Base-by-base conservation (phyloP, 2,329 filamentous ascomycete species). In the Aspergillus sp. region DNA sequence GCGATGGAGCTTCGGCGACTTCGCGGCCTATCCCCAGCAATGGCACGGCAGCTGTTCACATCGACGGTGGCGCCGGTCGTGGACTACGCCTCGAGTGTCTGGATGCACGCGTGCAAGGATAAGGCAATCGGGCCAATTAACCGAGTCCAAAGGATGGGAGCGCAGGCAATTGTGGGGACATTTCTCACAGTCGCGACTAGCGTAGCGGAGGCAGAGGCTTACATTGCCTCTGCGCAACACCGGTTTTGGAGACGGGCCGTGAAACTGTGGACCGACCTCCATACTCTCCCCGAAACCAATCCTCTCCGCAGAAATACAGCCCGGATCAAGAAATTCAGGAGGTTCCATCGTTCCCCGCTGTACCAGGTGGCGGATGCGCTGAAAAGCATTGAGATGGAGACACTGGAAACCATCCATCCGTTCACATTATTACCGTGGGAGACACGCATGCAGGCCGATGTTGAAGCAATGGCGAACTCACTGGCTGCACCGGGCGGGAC, bases 51-150 rank as follows among this genome's bases (percentile, higher is more conserved):
- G 52, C 24, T 62, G 19, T 60, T 60, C 40, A 55, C 45, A 50
- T 59, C 58, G n/a, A 67, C 54, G 11, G 63, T 68, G 14, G 56
- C 60, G 3, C 60, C 55, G 33, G 58, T 60, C 13, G 57, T 67
- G 44, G 26, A 46, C 14, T 46, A 46, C 26, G 26, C 14, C 13
- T 46, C 44, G 19, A 46, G 35, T 36, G 30, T 46, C 14, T 46
- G 30, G 26, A 33, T 46, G n/a, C 44, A 46, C 44, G 44, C 44
- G n/a, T 33, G n/a, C 26, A 46, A 46, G 30, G 44, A 46, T 26
- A 46, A 46, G 44, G 44, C 44, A n/a, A 46, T 46, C 17, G n/a
- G 44, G 16, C 26, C 54, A 50, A 60, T 66, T 13, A 63, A 64
- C 33, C 47, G 58, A 44, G 57, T 64, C 26, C 52, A 65, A 58